Base-by-base conservation (phyloP, 805 yeast species). In the Candida alai region DNA sequence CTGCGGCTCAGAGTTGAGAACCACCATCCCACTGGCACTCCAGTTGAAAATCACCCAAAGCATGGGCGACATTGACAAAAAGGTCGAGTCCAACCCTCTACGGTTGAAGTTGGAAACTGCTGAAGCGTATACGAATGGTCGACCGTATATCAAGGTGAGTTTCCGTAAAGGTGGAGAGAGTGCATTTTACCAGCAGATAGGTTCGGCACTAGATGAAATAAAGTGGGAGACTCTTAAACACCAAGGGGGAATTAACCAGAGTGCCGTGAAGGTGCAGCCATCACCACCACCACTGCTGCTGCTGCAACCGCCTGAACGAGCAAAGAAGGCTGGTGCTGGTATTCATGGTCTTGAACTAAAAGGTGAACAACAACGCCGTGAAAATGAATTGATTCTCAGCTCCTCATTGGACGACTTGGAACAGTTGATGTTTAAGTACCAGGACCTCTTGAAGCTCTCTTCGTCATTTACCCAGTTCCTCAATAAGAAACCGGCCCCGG, bases 401-500 rank as follows among this genome's bases (percentile, higher is more conserved):
- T 71, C 72, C 27, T 87, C 96, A 0, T 58, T 89, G 24, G 80
- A 78, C 27, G 96, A 87, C 54, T 60, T 89, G 29, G 80, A 83
- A 41, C 79, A 80, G 28, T 62, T 88, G 34, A 80, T 85, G 80
- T 69, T 76, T n/a, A 74, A 84, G 45, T 94, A 89, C 2, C 75
- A 75, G 43, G 89, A 87, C 39, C 70, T 89, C 32, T 73, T 81
- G 15, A 59, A 65, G 23, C 55, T 88, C 19, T 80, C 75, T 11
- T 52, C 54, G n/a, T 56, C 68, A n/a, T 69, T 71, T 36, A 36
- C 47, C 2, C 35, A 26, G n/a, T 25, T 37, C 31, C 18, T 32
- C 7, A 23, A 20, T 16, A n/a, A 19, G n/a, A 20, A 22, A 19
- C 41, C 27, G 22, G 28, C 18, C 20, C 24, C 8, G 16, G 11